Evolutionary conservation across 176 grass and related monocot genomes (phyloP).

Genomic region (Areca catechu): DNA sequence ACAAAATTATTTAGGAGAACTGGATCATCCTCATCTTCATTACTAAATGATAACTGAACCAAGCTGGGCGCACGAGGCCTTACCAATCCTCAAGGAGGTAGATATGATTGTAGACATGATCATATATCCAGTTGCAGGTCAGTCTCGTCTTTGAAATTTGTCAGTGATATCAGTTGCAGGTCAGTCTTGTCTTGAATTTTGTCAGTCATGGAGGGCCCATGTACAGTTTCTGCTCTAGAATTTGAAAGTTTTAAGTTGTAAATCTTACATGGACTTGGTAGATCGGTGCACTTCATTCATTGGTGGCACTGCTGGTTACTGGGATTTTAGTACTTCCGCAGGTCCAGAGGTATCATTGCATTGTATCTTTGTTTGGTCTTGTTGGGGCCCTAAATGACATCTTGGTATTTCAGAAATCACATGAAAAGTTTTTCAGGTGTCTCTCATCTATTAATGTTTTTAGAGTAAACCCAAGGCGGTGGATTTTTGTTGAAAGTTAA

Average conservation of each 20-base stretch:
- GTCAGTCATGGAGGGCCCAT: neutral
- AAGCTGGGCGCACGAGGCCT: neutral
- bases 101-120: neutral
- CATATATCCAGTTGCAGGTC: neutral
- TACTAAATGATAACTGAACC: neutral
- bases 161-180: neutral
- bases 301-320: too few species aligned
- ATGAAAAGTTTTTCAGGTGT: too few species aligned
- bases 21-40: slow-evolving; percentile 36
- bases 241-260: neutral
- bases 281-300: neutral
- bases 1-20: slow-evolving; percentile 48
- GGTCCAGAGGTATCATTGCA: neutral
- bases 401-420: too few species aligned
- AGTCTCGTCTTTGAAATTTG: neutral
- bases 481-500: neutral
- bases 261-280: neutral
- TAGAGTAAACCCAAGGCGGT: too few species aligned
- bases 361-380: neutral
- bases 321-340: too few species aligned
- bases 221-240: neutral
- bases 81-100: neutral
- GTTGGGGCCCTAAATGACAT: neutral
- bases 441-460: too few species aligned
- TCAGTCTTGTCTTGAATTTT: neutral